These are phyloP conservation scores for Colletotrichum eleusines DNA, from an alignment of 2,329 filamentous ascomycete species.

Conservation along the genomic window DNA sequence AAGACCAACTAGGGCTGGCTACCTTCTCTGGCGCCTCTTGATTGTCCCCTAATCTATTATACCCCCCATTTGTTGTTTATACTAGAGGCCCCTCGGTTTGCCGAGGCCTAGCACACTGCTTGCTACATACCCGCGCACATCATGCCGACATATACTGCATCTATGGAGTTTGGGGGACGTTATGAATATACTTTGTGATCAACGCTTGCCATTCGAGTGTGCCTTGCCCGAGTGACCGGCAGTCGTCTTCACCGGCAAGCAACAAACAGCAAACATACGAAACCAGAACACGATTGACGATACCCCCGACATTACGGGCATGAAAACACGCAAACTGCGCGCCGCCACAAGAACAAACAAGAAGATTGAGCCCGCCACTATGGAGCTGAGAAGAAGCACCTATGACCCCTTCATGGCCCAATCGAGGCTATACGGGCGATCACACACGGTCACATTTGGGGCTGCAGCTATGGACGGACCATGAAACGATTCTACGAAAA, in stretches of 20 bases:
- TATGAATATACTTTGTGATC: constrained; percentile 15
- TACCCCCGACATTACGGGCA: background rate
- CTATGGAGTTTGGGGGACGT: background rate
- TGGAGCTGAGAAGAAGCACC: background rate
- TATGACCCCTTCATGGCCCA: too few relatives aligned
- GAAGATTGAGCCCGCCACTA: too few relatives aligned
- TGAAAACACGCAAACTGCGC: too few relatives aligned
- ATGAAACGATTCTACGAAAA: background rate
- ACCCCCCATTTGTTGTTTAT: background rate
- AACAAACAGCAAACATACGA: background rate
- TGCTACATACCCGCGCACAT: background rate
- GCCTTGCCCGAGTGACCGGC: background rate
- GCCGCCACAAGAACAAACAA: background rate
- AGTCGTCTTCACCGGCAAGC: background rate
- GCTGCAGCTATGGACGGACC: too few relatives aligned
- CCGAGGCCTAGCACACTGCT: background rate
- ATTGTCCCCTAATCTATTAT: background rate
- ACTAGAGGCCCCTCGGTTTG: background rate
- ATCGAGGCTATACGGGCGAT: background rate
- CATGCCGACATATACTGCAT: constrained; percentile 7
- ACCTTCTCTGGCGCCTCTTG: background rate
- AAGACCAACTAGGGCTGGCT: constrained; percentile 18
- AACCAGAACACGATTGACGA: background rate
- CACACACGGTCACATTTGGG: too few relatives aligned
- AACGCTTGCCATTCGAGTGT: background rate